Evolutionary conservation across 495 filamentous ascomycete genomes (phyloP).

Genomic region (Penicillium psychrofluorescens): DNA sequence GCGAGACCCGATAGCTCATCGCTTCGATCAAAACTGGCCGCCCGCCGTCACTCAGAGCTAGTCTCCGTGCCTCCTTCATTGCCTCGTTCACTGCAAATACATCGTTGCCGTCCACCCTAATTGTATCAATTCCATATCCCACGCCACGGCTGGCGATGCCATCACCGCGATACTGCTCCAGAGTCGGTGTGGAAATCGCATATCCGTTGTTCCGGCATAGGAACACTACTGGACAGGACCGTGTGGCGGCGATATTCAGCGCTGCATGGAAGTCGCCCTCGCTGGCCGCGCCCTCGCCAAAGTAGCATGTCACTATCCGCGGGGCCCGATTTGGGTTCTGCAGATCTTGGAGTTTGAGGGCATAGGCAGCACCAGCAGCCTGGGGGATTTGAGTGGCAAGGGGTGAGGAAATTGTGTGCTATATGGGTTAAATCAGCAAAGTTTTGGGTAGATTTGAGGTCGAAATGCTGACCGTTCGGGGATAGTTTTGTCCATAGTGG

Average conservation of each 20-base stretch:
- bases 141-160: conserved; percentile 93
- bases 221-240: conserved; percentile 86
- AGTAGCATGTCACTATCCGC: conserved; percentile 80
- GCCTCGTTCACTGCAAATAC: conserved; percentile 89
- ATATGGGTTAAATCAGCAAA: conserved; percentile 1
- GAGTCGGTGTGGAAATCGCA: conserved; percentile 87
- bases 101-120: conserved; percentile 95
- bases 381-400: conserved; percentile 95
- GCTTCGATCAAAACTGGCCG: conserved; percentile 84
- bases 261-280: conserved; percentile 98
- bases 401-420: conserved; percentile 92
- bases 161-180: conserved; percentile 96
- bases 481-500: conserved; percentile 79
- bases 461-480: conserved; percentile 61
- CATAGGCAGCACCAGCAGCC: conserved; percentile 88
- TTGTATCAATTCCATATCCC: conserved; percentile 95
- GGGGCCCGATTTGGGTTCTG: conserved; percentile 60
- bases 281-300: conserved; percentile 95
- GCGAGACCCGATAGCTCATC: conserved; percentile 95
- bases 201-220: conserved; percentile 97
- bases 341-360: conserved; percentile 75
- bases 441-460: background rate
- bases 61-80: conserved; percentile 66
- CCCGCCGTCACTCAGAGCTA: conserved; percentile 72
- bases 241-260: conserved; percentile 91